phyloP scores from a whole-genome alignment of 441 rosid species.

The Pelargonium fulgidum region DNA sequence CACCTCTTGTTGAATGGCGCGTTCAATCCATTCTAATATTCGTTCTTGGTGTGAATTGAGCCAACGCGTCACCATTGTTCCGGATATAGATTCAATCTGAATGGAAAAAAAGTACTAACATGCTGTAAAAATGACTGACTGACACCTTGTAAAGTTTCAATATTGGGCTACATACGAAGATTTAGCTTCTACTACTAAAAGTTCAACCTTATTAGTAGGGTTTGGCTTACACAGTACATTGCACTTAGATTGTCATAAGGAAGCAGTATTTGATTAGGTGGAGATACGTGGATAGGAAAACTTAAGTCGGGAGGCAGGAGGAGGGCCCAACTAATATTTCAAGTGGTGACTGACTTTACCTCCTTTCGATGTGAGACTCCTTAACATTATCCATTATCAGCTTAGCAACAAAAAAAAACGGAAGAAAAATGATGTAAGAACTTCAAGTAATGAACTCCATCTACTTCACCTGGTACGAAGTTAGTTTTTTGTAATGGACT shows the following conservation, averaged over 20 bases:
- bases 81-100: constrained; percentile 27
- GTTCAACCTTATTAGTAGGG: too few relatives aligned
- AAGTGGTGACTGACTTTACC: too few relatives aligned
- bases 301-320: too few relatives aligned
- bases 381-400: background rate
- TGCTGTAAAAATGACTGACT: background rate
- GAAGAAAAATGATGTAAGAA: constrained; percentile 5
- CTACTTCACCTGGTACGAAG: constrained; percentile 66
- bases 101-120: background rate
- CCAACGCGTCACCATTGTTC: too few relatives aligned
- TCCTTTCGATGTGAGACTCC: background rate
- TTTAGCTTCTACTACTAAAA: too few relatives aligned
- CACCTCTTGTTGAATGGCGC: too few relatives aligned
- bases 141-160: background rate
- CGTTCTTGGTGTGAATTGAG: too few relatives aligned
- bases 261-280: background rate
- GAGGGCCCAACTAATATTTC: too few relatives aligned
- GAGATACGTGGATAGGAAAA: too few relatives aligned
- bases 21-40: too few relatives aligned
- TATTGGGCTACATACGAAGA: too few relatives aligned
- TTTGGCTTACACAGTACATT: background rate
- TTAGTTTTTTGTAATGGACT: constrained; percentile 57
- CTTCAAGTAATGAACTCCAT: constrained; percentile 11
- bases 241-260: background rate
- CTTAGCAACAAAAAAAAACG: constrained; percentile 1